Evolutionary conservation across 1,139 yeast species (phyloP), one percentile per base, ranked within the genome.

Genomic region (Blastobotrys capitulatus): DNA sequence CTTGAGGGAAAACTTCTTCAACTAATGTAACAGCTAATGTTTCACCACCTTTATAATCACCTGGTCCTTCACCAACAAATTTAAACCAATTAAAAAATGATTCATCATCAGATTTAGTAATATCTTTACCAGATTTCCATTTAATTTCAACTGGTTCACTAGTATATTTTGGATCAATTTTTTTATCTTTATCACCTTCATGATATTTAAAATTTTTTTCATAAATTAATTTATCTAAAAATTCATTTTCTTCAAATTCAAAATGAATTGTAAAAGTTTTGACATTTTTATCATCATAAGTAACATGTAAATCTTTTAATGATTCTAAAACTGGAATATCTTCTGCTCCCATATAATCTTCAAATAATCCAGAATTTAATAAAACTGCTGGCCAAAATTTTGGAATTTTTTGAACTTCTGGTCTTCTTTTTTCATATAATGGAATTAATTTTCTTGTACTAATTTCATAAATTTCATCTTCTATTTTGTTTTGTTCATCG

Each of bases 401-500:
- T 19, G 69, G 67, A n/a, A 69, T 57, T n/a, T 54, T 49, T 38
- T 48, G 51, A 32, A 66, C 55, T 16, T 58, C 46, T 15, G 51
- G 62, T 13, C 70, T 63, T 6, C 75, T 63, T 43, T 60, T 60
- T 6, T 57, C 66, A 47, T 64, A 69, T 26, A 66, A 57, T 1
- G 75, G 73, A 38, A 54, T 54, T 35, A 69, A 56, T 38, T 64
- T 55, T 53, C 60, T 51, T 27, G 61, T 50, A 41, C 65, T 56
- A 51, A 55, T 57, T 20, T 49, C 54, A 38, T 39, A 32, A 31
- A 67, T 59, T 40, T 63, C 61, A 20, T 57, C 48, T 47, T 67
- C 70, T 10, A 62, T 62, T 12, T 49, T 51, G 36, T 56, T 54
- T 48, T 65, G 69, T 60, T 83, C 86, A 46, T 81, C 85, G 22